Base-by-base conservation (phyloP, 352 stramenopile genomes). In the Phytophthora aleatoria region DNA sequence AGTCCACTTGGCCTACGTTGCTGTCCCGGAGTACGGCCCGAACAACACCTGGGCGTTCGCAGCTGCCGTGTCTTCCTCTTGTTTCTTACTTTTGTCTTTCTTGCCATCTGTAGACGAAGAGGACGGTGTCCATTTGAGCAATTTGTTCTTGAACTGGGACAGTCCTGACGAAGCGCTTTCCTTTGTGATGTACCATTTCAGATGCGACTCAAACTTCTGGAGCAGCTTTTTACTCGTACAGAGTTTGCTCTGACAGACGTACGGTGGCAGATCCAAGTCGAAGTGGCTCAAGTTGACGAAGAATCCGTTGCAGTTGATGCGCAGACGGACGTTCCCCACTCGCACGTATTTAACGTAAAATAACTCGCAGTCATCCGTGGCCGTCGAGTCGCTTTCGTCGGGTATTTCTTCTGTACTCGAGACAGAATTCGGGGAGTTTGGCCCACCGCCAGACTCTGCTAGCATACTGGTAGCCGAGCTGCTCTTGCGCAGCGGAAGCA, bases 291-390 rank as follows among this genome's bases (percentile, higher is more conserved):
- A 69, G 44, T 93, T 95, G 8, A 95, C 87, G 45, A 93, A 91
- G 61, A 94, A 95, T 0, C 87, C 87, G 55, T 92, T 88, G 69
- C 87, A 94, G 56, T 91, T 92, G 70, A 95, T 91, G 15, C 81
- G 79, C 3, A 94, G 56, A 0, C 84, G 81, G 13, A 95, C 73
- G 62, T 93, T 92, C 8, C 87, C 87, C 27, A 95, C 81, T 30
- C 85, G 71, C 2, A 94, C 79, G 52, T 95, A 95, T 56, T 94
- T 92, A 51, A 95, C 91, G 70, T 91, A 95, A 60, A 93, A 94
- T 5, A 94, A 56, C 38, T 95, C 87, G 45, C 78, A 83, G 15
- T 81, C 76, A 27, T 91, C 83, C 3, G 61, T 44, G 2, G 70
- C 58, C 0, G 74, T 75, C 5, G 79, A 64, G 28, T 89, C 78